Evolutionary conservation across 139 green algal genomes (phyloP), one percentile per base, ranked within the genome.

Genomic region (Picochlorum costavermella): DNA sequence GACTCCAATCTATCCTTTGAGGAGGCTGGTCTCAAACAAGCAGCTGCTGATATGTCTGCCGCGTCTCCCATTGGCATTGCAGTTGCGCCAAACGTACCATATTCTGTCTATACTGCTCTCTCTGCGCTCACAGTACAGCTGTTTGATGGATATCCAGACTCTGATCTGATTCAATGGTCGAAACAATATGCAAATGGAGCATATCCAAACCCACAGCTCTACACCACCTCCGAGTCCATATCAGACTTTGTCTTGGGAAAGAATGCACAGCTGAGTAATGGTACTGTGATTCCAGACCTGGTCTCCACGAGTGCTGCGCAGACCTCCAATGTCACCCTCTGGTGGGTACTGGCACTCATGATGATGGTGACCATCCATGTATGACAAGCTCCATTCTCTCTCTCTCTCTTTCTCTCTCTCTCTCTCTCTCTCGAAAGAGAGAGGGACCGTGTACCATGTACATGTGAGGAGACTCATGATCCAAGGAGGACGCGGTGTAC

Each of bases 41-140:
- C 50, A 33, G 31, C 50, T 30, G 50, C 50, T 12, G 50, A 59
- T 31, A 59, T 59, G 20, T 59, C 50, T 33, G 50, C 50, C 28
- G 50, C 23, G 25, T 59, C 5, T 59, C 50, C 50, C 31, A 59
- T 59, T 10, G 50, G 50, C 50, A 59, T 59, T 59, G 50, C 50
- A n/a, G 25, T 59, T 23, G 25, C n/a, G 6, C 50, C 50, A 33
- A 31, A 33, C 36, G n/a, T 31, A 59, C 8, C 25, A 25, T 59
- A 59, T 10, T 30, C 50, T 4, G 50, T 33, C 10, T 59, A 59
- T 11, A 31, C 50, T 17, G 50, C 50, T 33, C 23, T 59, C n/a
- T 59, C 50, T 17, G 50, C 50, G 25, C 17, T 59, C 17, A 59
- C 28, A n/a, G 50, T 59, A 11, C 12, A 59, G 12, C 25, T 59